Evolutionary conservation across 345 rosid species (phyloP), one percentile per base, ranked within the genome.

Genomic region (Populus deltoides): DNA sequence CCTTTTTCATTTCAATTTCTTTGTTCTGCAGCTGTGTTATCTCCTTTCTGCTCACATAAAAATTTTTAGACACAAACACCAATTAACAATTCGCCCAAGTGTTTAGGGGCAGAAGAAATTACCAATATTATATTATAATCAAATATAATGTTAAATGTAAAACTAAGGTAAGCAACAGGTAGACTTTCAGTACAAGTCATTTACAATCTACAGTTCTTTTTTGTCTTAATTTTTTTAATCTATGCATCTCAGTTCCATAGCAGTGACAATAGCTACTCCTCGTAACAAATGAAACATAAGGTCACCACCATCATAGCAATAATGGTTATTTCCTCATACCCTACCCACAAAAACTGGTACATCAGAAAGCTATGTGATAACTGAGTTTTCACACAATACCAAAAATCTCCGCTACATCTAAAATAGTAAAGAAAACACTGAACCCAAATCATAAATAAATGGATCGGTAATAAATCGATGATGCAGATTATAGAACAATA

Each of bases 1-100:
- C 97, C 84, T 90, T 96, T 76, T 96, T 96, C 85, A 93, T 78
- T 82, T 87, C 94, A 17, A 80, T 82, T 87, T 96, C 99, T 85
- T 91, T 92, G 83, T 89, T 87, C 81, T 93, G 97, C 79, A 96
- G 89, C 80, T 89, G 85, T 36, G 86, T 81, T 73, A 83, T 87
- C 90, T 93, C 99, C 84, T 89, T 91, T 83, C 99, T 92, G 83
- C 75, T 77, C 20, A 25, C n/a, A 79, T 70, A n/a, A 63, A 6
- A 3, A 5, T n/a, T 59, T 41, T 31, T 51, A 63, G 51, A 49
- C 27, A 45, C 27, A 63, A 70, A 33, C 49, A 24, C 66, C 76
- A 12, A 43, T 62, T 1, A 62, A 62, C 12, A 63, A 11, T 63
- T 47, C 18, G 5, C 51, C 31, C 67, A 63, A 63, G 31, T 15